These are phyloP conservation scores for Saturnispora galanensis DNA, from an alignment of 805 yeast species.

Conservation along the genomic window DNA sequence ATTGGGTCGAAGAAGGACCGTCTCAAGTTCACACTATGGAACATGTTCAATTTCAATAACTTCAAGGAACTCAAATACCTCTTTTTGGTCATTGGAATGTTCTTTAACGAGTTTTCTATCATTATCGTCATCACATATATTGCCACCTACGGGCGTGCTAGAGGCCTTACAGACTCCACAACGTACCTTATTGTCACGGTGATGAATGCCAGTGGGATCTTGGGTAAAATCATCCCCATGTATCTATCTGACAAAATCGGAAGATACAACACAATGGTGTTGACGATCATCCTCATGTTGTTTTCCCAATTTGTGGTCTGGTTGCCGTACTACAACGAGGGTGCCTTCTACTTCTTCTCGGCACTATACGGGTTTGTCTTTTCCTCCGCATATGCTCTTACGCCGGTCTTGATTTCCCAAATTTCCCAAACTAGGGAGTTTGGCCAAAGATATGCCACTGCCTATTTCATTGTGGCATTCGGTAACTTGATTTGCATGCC, in stretches of 20 bases:
- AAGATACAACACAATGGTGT: conserved; percentile 41
- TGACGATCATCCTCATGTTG: conserved; percentile 35
- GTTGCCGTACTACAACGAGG: conserved; percentile 42
- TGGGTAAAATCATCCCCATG: conserved; percentile 26
- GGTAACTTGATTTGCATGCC: conserved; percentile 38
- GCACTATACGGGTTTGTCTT: conserved; percentile 41
- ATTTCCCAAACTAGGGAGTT: conserved; percentile 50
- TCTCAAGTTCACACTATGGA: conserved; percentile 14
- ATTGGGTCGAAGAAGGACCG: conserved; percentile 13
- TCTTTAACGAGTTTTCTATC: conserved; percentile 40
- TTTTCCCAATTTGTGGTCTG: conserved; percentile 45
- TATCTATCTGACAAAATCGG: conserved; percentile 32
- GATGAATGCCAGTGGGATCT: conserved; percentile 36
- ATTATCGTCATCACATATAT: conserved; percentile 41
- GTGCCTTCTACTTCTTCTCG: conserved; percentile 42
- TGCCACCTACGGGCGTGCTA: conserved; percentile 43
- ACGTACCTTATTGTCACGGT: conserved; percentile 41
- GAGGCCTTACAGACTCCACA: conserved; percentile 33
- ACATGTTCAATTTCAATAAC: conserved; percentile 30
- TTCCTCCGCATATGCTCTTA: conserved; percentile 48
- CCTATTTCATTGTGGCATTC: conserved; percentile 49
- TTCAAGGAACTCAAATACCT: conserved; percentile 31
- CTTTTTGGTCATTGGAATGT: conserved; percentile 32
- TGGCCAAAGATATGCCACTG: conserved; percentile 63
- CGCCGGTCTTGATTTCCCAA: conserved; percentile 53